Percentiles rank a stretch among this genome's conserved stretches.
Evolutionary conservation across 805 yeast species (phyloP).

Genomic region (Candida multigemmis): DNA sequence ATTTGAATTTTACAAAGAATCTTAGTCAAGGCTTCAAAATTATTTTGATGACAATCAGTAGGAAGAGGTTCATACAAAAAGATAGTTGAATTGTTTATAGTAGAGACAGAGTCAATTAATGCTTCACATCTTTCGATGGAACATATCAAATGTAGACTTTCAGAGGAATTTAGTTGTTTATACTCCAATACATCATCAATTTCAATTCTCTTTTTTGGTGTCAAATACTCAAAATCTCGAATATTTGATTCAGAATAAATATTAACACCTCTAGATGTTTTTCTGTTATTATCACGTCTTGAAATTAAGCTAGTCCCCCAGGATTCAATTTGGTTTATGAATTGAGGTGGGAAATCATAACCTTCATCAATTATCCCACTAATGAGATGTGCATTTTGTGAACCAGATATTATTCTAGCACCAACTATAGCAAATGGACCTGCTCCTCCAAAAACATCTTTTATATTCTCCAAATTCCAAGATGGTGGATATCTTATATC

Average conservation of each 20-base stretch:
- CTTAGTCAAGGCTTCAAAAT: conserved; percentile 18
- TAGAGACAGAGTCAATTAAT: conserved; percentile 30
- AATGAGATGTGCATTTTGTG: conserved; percentile 22
- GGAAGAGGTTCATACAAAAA: conserved; percentile 87
- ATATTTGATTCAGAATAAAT: conserved; percentile 53
- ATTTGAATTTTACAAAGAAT: conserved; percentile 43
- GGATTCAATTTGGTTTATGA: conserved; percentile 33
- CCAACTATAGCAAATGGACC: conserved; percentile 79
- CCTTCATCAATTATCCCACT: conserved; percentile 78
- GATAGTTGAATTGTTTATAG: conserved; percentile 18
- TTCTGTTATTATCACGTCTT: conserved; percentile 41
- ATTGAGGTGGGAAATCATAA: conserved; percentile 53
- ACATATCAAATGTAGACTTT: conserved; percentile 64
- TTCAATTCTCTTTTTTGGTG: conserved; percentile 54
- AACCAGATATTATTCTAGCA: conserved; percentile 46
- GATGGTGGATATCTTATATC: conserved; percentile 56
- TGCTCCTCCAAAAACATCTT: conserved; percentile 78
- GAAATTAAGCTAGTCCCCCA: conserved; percentile 60
- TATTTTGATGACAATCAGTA: conserved; percentile 51
- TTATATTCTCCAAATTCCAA: conserved; percentile 20
- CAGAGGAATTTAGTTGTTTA: conserved; percentile 22
- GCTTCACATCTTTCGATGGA: conserved; percentile 53
- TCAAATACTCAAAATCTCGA: conserved; percentile 46
- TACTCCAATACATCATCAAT: conserved; percentile 42
- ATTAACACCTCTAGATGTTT: conserved; percentile 80